These are phyloP conservation scores for Tricholomella constricta DNA, from an alignment of 768 basidiomycete species.

Conservation along the genomic window DNA sequence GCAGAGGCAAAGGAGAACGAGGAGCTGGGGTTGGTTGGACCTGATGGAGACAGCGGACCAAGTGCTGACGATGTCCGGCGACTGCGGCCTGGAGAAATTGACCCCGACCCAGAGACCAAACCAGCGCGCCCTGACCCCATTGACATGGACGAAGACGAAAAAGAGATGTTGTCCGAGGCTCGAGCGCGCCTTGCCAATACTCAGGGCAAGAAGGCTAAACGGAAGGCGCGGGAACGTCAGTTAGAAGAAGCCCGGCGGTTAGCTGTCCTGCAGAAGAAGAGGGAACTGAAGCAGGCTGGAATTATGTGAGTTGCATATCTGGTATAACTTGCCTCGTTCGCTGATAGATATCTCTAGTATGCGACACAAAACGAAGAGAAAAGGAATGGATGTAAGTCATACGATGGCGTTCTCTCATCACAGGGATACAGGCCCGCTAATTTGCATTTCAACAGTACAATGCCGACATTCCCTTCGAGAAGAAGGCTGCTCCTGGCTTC, in stretches of 20 bases:
- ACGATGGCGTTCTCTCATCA: background rate
- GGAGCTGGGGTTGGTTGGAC: conserved; percentile 88
- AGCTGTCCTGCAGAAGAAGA: conserved; percentile 95
- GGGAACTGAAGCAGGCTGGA: conserved; percentile 96
- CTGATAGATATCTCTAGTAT: conserved; percentile 50
- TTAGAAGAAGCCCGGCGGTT: conserved; percentile 93
- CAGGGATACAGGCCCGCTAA: conserved; percentile 7
- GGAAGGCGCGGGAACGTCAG: conserved; percentile 96
- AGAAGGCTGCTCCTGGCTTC: conserved; percentile 92
- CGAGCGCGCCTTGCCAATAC: conserved; percentile 98
- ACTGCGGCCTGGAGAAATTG: conserved; percentile 94
- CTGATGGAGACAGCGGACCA: conserved; percentile 77
- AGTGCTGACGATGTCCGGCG: conserved; percentile 91
- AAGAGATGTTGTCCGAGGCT: conserved; percentile 99
- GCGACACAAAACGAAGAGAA: conserved; percentile 92
- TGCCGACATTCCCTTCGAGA: conserved; percentile 98
- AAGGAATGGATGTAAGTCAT: conserved; percentile 90
- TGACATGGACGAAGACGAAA: conserved; percentile 99
- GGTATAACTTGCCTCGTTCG: conserved; percentile 3
- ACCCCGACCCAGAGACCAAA: conserved; percentile 98
- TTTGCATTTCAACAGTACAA: conserved; percentile 70
- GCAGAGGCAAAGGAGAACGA: conserved; percentile 96
- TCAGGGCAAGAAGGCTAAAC: conserved; percentile 99
- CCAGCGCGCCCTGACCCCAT: conserved; percentile 98
- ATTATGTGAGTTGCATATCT: conserved; percentile 71